Base-by-base conservation (phyloP, 2,329 filamentous ascomycete species). In the Hypoxylon sp. region DNA sequence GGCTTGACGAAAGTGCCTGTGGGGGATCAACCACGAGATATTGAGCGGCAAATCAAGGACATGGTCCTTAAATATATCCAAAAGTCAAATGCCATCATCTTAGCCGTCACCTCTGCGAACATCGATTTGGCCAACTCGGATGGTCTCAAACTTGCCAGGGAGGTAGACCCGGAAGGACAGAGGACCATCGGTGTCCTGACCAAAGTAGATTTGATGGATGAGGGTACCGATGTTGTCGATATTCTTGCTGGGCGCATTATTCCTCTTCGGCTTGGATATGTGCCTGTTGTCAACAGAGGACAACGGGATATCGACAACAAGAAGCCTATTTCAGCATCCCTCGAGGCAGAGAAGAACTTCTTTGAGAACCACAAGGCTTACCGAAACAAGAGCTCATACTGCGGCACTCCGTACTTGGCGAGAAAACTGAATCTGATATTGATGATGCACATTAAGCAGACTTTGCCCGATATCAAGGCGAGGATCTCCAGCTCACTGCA, bases 361-460 rank as follows among this genome's bases (percentile, higher is more conserved):
- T 99, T 99, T 79, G 96, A 99, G 76, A 95, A 95, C 81, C 96
- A 99, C 87, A 97, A 97, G 84, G 95, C 96, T 34, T 99, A 99
- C 82, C 89, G 94, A 67, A 99, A 98, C 83, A 99, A 99, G 89
- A 94, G 93, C 78, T 93, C 94, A 5, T 99, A 99, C 86, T 99
- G 96, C 81, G 96, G 96, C 80, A 99, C 96, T 2, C 96, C 96
- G 3, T 99, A 99, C 78, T 86, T 99, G 66, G 96, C 96, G 3
- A 90, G 95, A 74, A 99, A 99, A 83, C 89, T 99, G 67, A 99
- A 99, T 82, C 86, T 99, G 76, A 98, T 99, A 78, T 87, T 99
- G 74, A 98, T 99, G 95, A 99, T 99, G 96, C 96, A 99, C 85
- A 99, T 99, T 85, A 99, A 99, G 83, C 95, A 99, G 84, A 99